Percentiles rank a stretch among this genome's conserved stretches.
Conservation (phyloP, 2,329 filamentous ascomycete species). For the Diaporthe citrichinensis region DNA sequence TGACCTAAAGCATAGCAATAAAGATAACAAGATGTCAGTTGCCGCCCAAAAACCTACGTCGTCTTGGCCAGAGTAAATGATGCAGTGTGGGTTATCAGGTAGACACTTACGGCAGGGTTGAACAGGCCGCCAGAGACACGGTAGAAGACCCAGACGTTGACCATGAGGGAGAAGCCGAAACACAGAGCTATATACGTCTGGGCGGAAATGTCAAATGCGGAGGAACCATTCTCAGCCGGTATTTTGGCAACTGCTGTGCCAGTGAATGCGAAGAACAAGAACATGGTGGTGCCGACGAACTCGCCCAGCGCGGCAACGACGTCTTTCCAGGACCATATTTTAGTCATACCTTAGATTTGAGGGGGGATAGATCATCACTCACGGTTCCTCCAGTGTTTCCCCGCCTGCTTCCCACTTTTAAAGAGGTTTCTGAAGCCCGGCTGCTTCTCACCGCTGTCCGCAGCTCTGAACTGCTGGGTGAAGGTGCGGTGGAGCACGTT, state of each 20-base stretch:
- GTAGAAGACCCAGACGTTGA: slow-evolving; percentile 66
- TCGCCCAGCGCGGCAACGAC: slow-evolving; percentile 48
- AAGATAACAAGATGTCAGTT: background rate
- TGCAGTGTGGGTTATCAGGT: rapidly evolving
- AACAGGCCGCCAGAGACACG: slow-evolving; percentile 60
- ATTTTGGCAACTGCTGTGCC: slow-evolving; percentile 49
- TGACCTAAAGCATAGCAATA: slow-evolving; percentile 51
- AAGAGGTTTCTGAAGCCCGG: background rate
- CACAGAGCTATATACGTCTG: slow-evolving; percentile 55
- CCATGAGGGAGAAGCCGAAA: slow-evolving; percentile 61
- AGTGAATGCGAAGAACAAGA: slow-evolving; percentile 59
- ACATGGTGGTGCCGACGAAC: slow-evolving; percentile 60
- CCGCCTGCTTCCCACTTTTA: background rate
- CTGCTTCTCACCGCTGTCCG: slow-evolving; percentile 7
- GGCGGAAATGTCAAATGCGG: slow-evolving; percentile 30
- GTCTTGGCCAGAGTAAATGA: background rate
- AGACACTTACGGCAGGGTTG: slow-evolving; percentile 50
- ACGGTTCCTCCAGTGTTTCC: slow-evolving; percentile 3
- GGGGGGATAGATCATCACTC: background rate
- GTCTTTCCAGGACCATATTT: background rate
- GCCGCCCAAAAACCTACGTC: no score
- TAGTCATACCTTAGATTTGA: background rate
- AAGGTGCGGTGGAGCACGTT: background rate
- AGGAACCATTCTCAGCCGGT: slow-evolving; percentile 6
- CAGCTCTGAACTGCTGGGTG: slow-evolving; percentile 25